phyloP scores from a whole-genome alignment of 805 yeast genomes.

The Candida yuanshanica region DNA sequence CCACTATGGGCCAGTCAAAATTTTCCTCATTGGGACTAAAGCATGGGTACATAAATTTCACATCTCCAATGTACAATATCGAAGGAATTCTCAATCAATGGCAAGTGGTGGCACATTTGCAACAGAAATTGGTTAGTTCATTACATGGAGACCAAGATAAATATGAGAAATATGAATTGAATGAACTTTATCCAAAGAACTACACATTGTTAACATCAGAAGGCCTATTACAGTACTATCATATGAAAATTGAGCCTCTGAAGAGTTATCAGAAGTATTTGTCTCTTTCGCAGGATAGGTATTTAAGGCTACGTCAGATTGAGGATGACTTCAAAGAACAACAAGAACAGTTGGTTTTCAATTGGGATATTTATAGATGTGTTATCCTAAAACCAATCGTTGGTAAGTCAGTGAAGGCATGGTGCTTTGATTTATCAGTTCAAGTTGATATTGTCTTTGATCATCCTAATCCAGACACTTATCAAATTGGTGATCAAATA shows the following conservation, averaged over 20 bases:
- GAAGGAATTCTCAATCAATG: slow-evolving; percentile 10
- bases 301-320: not conserved
- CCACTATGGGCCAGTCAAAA: not conserved
- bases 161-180: slow-evolving; percentile 1
- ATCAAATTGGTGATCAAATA: slow-evolving; percentile 11
- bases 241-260: slow-evolving; percentile 5
- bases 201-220: slow-evolving; percentile 1
- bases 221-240: slow-evolving; percentile 2
- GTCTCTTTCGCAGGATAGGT: slow-evolving; percentile 1
- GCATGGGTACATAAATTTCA: slow-evolving; percentile 5
- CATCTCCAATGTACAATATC: slow-evolving; percentile 2
- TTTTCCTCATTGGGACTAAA: slow-evolving; percentile 5
- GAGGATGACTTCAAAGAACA: not conserved
- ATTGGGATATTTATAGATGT: slow-evolving; percentile 10
- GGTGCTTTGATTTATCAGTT: slow-evolving; percentile 9
- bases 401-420: slow-evolving; percentile 3
- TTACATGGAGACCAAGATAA: slow-evolving; percentile 1
- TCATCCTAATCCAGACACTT: not conserved
- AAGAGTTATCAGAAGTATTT: not conserved
- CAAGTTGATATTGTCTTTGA: slow-evolving; percentile 7
- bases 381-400: slow-evolving; percentile 5
- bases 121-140: slow-evolving; percentile 1
- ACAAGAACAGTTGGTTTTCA: not conserved
- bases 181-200: slow-evolving; percentile 8
- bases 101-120: slow-evolving; percentile 8